Evolutionary conservation across 208 protist genomes (phyloP).

Genomic region (Crithidia mellificae): DNA sequence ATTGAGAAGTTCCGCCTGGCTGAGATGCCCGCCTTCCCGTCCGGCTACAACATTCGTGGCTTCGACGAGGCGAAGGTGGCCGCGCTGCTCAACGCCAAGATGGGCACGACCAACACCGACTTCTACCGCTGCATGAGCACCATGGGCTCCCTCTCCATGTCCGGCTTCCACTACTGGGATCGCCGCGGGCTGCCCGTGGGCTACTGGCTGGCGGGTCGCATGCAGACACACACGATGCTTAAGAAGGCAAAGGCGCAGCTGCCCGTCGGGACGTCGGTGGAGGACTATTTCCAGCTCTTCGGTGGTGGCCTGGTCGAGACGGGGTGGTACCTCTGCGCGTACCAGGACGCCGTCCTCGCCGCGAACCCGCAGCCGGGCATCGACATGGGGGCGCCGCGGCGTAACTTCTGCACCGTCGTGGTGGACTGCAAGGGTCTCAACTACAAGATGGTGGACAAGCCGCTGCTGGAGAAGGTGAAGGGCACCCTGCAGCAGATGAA

Average conservation of each 20-base stretch:
- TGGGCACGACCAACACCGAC: constrained; percentile 7
- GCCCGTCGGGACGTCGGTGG: constrained; percentile 36
- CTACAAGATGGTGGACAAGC: constrained; percentile 67
- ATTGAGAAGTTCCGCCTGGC: constrained; percentile 39
- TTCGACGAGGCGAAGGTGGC: constrained; percentile 43
- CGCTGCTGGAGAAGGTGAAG: constrained; percentile 57
- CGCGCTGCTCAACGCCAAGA: constrained; percentile 4
- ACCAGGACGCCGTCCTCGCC: constrained; percentile 41
- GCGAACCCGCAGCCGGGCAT: constrained; percentile 35
- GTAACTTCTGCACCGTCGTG: constrained; percentile 53
- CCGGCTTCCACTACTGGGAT: constrained; percentile 63
- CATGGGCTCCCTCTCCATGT: constrained; percentile 33
- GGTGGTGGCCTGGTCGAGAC: constrained; percentile 37
- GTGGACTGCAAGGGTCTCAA: constrained; percentile 54
- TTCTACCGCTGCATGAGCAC: constrained; percentile 42
- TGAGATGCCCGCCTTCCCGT: constrained; percentile 39
- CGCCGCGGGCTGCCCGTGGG: constrained; percentile 50
- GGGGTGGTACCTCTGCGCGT: constrained; percentile 44
- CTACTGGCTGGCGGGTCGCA: constrained; percentile 45
- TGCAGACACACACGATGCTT: constrained; percentile 39
- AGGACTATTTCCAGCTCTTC: constrained; percentile 40
- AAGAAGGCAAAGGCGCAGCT: constrained; percentile 41
- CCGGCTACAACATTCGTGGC: constrained; percentile 56
- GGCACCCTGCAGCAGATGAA: constrained; percentile 41
- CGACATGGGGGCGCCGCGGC: constrained; percentile 32